These are phyloP conservation scores for Leccinum griseonigrum DNA, from an alignment of 1,284 basidiomycete genomes.

Conservation along the genomic window DNA sequence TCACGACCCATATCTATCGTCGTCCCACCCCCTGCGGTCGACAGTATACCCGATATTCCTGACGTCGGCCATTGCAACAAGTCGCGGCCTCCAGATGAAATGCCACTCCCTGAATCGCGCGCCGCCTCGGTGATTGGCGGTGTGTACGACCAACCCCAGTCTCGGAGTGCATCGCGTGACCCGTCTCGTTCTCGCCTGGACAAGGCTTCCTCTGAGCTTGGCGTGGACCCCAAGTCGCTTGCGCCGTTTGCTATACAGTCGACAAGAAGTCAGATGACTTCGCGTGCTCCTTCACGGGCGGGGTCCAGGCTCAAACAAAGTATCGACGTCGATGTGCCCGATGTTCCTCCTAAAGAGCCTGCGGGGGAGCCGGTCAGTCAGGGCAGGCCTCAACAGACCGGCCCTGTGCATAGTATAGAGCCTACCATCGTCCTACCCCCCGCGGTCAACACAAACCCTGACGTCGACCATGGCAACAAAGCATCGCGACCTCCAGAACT, in stretches of 20 bases:
- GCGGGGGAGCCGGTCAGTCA: background rate
- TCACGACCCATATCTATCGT: constrained; percentile 17
- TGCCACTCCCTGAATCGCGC: constrained; percentile 32
- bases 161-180: constrained; percentile 15
- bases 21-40: constrained; percentile 9
- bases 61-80: constrained; percentile 12
- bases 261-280: constrained; percentile 1
- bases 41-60: constrained; percentile 14
- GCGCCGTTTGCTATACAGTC: constrained; percentile 9
- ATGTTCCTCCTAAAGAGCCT: constrained; percentile 7
- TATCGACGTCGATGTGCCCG: background rate
- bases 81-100: constrained; percentile 15
- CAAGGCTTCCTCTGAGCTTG: constrained; percentile 28
- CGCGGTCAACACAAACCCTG: constrained; percentile 5
- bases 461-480: constrained; percentile 10
- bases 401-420: background rate
- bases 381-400: constrained; percentile 5
- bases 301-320: constrained; percentile 6
- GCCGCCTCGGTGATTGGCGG: constrained; percentile 31
- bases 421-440: constrained; percentile 11
- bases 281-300: constrained; percentile 4
- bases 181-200: constrained; percentile 12
- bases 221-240: constrained; percentile 12
- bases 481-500: constrained; percentile 14
- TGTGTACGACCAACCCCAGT: constrained; percentile 23